Evolutionary conservation across 345 rosid genomes (phyloP), one percentile per base, ranked within the genome.

Genomic region (Citrus unshiu): DNA sequence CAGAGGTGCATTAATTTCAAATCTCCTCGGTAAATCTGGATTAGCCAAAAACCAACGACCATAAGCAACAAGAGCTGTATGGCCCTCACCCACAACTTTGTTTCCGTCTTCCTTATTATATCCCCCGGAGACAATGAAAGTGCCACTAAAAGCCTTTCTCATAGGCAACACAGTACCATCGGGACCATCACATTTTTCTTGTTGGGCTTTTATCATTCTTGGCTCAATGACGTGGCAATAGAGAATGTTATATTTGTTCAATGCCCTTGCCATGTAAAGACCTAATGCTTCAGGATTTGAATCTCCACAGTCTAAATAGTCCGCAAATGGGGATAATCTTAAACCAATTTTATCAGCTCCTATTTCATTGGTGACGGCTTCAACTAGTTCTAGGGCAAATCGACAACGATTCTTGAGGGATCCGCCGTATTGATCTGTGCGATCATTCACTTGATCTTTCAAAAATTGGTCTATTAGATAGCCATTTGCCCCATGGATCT

Each of bases 401-500:
- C 88, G 88, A 78, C 94, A 93, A 9, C 91, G 91, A 66, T 90
- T 93, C 70, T 88, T 83, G 8, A 90, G 73, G 39, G 98, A 87
- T 75, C 94, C 96, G 2, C 98, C 96, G 3, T 91, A 89, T 64
- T 87, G 81, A 64, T 89, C 94, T 0, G 93, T 90, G 6, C 98
- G 79, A 58, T 93, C 96, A n/a, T 93, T 93, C 32, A 87, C 89
- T 22, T 86, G 84, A 80, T 90, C 96, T 72, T 93, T 93, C 88
- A 91, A 21, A 82, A 93, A 91, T 80, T 91, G 94, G 25, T 91
- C 96, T 5, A 90, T 78, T 35, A 91, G 77, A 80, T 86, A 88
- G 49, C 98, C 96, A 59, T 93, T 81, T 72, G 96, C 94, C 0
- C 93, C 96, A 22, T 90, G 98, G 76, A 93, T 88, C 83, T 93